Evolutionary conservation across 2,329 filamentous ascomycete species (phyloP).

Genomic region (Metarhizium album): DNA sequence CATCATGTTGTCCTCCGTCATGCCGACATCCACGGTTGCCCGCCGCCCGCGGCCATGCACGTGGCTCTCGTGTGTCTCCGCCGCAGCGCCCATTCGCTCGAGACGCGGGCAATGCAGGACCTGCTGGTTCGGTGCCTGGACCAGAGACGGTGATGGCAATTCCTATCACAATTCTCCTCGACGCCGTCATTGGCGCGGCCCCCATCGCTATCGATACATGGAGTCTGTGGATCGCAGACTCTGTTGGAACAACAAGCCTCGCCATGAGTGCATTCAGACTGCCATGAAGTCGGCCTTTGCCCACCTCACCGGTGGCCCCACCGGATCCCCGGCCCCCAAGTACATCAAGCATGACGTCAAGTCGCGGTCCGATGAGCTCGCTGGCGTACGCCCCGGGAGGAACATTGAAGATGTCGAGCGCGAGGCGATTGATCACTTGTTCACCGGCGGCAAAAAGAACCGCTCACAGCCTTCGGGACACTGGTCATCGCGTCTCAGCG

Average conservation of each 20-base stretch:
- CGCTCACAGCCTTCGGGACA: constrained; percentile 10
- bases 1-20: constrained; percentile 2
- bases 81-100: constrained; percentile 2
- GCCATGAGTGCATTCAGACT: constrained; percentile 23
- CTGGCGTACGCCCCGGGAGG: constrained; percentile 26
- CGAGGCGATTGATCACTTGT: constrained; percentile 32
- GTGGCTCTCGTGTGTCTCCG: neutral
- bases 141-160: constrained; percentile 29
- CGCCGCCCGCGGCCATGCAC: constrained; percentile 1
- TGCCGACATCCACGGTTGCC: neutral
- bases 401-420: constrained; percentile 35
- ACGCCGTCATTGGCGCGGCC: constrained; percentile 31
- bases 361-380: constrained; percentile 25
- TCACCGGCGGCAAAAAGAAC: constrained; percentile 20
- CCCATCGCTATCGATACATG: constrained; percentile 33
- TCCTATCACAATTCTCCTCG: constrained; percentile 32
- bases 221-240: constrained; percentile 33
- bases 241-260: constrained; percentile 32
- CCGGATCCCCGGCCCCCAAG: constrained; percentile 19
- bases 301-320: constrained; percentile 22
- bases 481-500: constrained; percentile 16
- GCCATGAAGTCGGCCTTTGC: constrained; percentile 31
- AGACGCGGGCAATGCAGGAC: constrained; percentile 21
- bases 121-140: constrained; percentile 40
- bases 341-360: constrained; percentile 26